Percentiles rank a stretch among this genome's conserved stretches.
These are phyloP conservation scores for Pouteria campechiana DNA, from an alignment of 179 eudicot genomes.

Conservation along the genomic window DNA sequence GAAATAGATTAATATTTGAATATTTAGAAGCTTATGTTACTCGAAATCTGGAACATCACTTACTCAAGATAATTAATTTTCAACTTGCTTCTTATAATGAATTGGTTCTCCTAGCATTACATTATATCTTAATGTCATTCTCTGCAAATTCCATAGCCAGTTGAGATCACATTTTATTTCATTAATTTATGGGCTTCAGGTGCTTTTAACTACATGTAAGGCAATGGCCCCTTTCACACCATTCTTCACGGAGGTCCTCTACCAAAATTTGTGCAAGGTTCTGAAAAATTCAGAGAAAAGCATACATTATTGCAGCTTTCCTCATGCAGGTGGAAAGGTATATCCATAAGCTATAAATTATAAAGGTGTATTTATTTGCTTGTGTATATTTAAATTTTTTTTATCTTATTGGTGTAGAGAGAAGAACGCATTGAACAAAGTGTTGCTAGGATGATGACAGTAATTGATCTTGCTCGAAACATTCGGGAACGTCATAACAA, in stretches of 20 bases:
- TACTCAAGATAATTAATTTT: too few relatives aligned
- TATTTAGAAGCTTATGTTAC: too few relatives aligned
- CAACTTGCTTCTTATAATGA: too few relatives aligned
- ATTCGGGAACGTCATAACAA: slow-evolving; percentile 97
- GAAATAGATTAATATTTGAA: too few relatives aligned
- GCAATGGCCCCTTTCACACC: slow-evolving; percentile 98
- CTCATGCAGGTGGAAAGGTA: slow-evolving; percentile 79
- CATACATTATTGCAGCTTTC: slow-evolving; percentile 83
- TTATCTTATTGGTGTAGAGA: slow-evolving; percentile 27
- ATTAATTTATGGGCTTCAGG: slow-evolving; percentile 23
- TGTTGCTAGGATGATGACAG: slow-evolving; percentile 84
- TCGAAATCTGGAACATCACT: too few relatives aligned
- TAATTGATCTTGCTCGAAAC: slow-evolving; percentile 88
- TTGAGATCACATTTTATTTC: too few relatives aligned
- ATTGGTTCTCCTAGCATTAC: too few relatives aligned
- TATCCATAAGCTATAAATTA: too few relatives aligned
- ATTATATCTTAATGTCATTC: too few relatives aligned
- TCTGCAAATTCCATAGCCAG: too few relatives aligned
- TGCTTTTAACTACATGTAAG: slow-evolving; percentile 79
- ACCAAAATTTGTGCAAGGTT: slow-evolving; percentile 78
- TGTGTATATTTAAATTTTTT: neutral
- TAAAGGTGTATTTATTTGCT: neutral
- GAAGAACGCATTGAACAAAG: slow-evolving; percentile 91
- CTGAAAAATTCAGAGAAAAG: slow-evolving; percentile 67
- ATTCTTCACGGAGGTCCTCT: slow-evolving; percentile 87